Evolutionary conservation across 1,139 yeast species (phyloP).

Genomic region (Scheffersomyces insectosa): DNA sequence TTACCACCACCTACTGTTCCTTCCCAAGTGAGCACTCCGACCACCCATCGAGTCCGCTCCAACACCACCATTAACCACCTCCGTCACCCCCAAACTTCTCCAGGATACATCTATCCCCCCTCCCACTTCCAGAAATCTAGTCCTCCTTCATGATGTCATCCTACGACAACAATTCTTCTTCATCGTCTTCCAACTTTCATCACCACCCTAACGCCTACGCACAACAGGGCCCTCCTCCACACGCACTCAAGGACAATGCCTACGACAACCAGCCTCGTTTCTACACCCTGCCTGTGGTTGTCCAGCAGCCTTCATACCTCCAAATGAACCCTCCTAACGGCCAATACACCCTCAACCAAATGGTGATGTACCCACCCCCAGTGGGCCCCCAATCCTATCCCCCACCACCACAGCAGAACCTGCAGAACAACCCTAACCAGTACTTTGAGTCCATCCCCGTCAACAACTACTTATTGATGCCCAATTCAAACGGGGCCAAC

Average conservation of each 20-base stretch:
- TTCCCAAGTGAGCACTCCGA: too few species aligned
- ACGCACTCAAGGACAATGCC: conserved; percentile 7
- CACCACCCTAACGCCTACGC: not conserved
- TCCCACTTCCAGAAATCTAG: not conserved
- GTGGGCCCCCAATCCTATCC: conserved; percentile 11
- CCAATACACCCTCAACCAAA: conserved; percentile 20
- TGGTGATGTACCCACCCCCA: conserved; percentile 16
- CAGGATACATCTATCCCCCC: too few species aligned
- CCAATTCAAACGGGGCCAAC: conserved; percentile 6
- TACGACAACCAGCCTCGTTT: conserved; percentile 19
- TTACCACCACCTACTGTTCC: too few species aligned
- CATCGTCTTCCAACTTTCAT: conserved; percentile 1
- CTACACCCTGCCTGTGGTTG: conserved; percentile 21
- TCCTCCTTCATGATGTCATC: not conserved
- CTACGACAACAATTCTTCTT: conserved; percentile 3
- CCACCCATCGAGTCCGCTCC: too few species aligned
- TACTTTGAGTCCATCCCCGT: conserved; percentile 17
- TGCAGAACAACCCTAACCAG: conserved; percentile 6
- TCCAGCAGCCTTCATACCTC: conserved; percentile 21
- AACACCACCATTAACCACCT: too few species aligned
- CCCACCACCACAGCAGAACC: conserved; percentile 12
- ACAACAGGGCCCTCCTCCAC: conserved; percentile 1
- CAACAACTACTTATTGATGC: conserved; percentile 19
- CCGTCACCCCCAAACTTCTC: too few species aligned
- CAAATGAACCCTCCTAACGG: conserved; percentile 13